Percentiles rank a stretch among this genome's conserved stretches.
Evolutionary conservation across 140 eudicot species (phyloP).

Genomic region (Stevia rebaudiana): DNA sequence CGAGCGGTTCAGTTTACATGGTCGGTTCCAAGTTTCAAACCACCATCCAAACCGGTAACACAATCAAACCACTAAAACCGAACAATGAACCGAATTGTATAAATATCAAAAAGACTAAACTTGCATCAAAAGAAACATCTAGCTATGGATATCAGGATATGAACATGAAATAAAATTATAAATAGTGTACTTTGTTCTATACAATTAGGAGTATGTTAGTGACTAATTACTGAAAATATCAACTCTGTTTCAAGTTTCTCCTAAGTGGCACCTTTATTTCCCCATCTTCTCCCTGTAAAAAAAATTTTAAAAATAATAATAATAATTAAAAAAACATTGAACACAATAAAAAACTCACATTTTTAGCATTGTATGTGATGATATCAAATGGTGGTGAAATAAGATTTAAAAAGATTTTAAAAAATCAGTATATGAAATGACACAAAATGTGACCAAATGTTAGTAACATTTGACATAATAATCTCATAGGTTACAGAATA

Average conservation of each 20-base stretch:
- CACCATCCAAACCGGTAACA: neutral
- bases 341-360: neutral
- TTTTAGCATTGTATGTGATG: too few species aligned
- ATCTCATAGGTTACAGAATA: neutral
- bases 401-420: neutral
- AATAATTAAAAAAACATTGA: neutral
- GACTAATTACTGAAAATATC: neutral
- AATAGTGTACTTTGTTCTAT: neutral
- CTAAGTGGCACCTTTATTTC: conserved; percentile 9
- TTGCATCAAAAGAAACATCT: too few species aligned
- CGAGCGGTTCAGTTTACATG: neutral
- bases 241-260: conserved; percentile 24
- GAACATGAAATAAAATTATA: neutral
- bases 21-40: neutral
- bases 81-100: too few species aligned
- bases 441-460: neutral
- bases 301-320: too few species aligned
- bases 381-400: neutral
- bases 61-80: neutral
- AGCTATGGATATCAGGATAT: neutral
- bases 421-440: neutral
- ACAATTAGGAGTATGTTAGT: too few species aligned
- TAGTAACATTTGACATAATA: neutral
- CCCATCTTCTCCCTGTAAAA: conserved; percentile 23
- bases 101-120: too few species aligned